Percentiles rank a stretch among this genome's conserved stretches.
Conservation (phyloP, 495 filamentous ascomycete species). For the Mycothermus thermophilus region DNA sequence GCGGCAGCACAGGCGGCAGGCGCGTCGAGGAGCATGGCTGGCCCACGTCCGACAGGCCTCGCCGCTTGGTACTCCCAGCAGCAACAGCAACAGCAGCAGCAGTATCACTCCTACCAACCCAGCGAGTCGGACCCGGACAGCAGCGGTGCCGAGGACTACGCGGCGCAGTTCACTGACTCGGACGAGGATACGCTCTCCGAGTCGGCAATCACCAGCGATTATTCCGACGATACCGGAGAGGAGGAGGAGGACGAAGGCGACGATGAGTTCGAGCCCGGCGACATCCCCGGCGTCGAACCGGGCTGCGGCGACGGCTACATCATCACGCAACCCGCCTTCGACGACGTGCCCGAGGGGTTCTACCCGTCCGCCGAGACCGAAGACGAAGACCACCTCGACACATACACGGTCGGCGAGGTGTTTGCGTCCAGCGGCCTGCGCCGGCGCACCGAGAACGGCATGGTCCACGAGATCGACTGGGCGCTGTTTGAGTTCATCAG, state of each 20-base stretch:
- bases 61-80: constrained; percentile 22
- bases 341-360: constrained; percentile 71
- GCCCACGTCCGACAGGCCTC: constrained; percentile 11
- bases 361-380: constrained; percentile 42
- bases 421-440: constrained; percentile 82
- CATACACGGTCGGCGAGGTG: constrained; percentile 64
- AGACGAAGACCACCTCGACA: constrained; percentile 53
- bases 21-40: constrained; percentile 14
- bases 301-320: constrained; percentile 58
- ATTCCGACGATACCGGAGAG: constrained; percentile 15
- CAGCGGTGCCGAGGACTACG: constrained; percentile 28
- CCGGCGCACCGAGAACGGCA: constrained; percentile 43
- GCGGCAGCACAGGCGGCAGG: constrained; percentile 14
- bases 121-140: constrained; percentile 25
- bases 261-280: constrained; percentile 49
- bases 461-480: constrained; percentile 93
- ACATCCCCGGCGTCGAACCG: constrained; percentile 67
- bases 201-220: constrained; percentile 34
- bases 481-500: constrained; percentile 72
- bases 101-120: constrained; percentile 6
- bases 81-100: too few species aligned
- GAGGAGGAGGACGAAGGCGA: constrained; percentile 29
- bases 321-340: constrained; percentile 76
- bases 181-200: constrained; percentile 37
- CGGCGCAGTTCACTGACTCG: constrained; percentile 40